phyloP scores from a whole-genome alignment of 768 basidiomycete genomes.

The Lyophyllum atratum region DNA sequence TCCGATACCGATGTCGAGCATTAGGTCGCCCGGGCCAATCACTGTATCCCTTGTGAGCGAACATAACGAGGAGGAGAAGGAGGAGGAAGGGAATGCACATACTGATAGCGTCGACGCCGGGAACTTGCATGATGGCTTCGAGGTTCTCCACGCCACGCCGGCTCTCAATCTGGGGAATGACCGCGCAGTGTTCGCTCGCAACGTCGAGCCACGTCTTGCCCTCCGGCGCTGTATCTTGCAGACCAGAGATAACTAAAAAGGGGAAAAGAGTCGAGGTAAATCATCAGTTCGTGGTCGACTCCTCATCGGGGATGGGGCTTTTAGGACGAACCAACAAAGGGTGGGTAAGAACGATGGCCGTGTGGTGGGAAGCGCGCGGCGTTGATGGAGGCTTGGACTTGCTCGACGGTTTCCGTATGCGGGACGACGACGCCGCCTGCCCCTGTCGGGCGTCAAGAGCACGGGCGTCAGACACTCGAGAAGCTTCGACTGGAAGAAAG shows the following conservation, averaged over 20 bases:
- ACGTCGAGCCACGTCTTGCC: conserved; percentile 8
- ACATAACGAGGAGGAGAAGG: not conserved
- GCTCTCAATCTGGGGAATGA: conserved; percentile 8
- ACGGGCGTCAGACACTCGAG: too few relatives aligned
- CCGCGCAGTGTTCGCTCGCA: conserved; percentile 4
- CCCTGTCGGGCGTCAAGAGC: not conserved
- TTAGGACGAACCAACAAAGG: conserved; percentile 1
- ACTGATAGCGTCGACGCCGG: conserved; percentile 7
- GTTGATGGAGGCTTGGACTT: not conserved
- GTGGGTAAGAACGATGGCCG: conserved; percentile 3
- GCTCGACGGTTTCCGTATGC: conserved; percentile 7
- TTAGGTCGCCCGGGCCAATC: conserved; percentile 1
- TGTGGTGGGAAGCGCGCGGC: conserved; percentile 5
- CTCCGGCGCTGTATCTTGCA: conserved; percentile 6
- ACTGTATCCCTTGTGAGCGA: not conserved
- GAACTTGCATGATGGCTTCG: conserved; percentile 6
- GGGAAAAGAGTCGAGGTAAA: not conserved
- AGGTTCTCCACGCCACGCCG: conserved; percentile 1
- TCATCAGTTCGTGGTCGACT: not conserved
- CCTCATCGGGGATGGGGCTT: not conserved
- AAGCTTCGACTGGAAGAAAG: too few relatives aligned
- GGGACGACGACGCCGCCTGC: conserved; percentile 2
- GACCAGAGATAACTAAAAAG: not conserved
- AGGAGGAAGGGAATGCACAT: not conserved
- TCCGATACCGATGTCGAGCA: conserved; percentile 1